Conservation (phyloP, 306 rosid genomes). For the Amphicarpaea edgeworthii region DNA sequence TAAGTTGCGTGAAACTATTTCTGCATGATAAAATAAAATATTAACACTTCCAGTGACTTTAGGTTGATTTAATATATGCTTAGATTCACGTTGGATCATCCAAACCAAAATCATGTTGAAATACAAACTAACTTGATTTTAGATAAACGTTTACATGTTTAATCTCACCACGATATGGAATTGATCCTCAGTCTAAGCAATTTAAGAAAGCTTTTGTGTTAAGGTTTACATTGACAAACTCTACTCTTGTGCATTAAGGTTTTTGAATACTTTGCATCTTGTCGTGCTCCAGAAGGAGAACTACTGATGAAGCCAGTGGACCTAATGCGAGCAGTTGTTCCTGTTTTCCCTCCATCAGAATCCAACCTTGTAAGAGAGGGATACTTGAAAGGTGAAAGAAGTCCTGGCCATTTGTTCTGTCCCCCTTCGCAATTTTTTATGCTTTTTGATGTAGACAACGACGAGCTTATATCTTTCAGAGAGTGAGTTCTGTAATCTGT, state of each 20-base stretch:
- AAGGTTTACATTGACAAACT: background rate
- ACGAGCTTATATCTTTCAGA: slow-evolving; percentile 16
- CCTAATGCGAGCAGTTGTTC: slow-evolving; percentile 26
- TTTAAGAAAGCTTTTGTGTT: background rate
- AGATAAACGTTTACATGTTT: background rate
- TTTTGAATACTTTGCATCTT: slow-evolving; percentile 32
- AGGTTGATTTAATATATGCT: background rate
- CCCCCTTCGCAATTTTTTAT: slow-evolving; percentile 11
- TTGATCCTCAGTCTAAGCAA: background rate
- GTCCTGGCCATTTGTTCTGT: slow-evolving; percentile 25
- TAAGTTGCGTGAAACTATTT: background rate
- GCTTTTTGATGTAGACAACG: slow-evolving; percentile 25
- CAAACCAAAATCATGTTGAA: background rate
- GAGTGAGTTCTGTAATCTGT: slow-evolving; percentile 21
- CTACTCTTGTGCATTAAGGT: slow-evolving; percentile 15
- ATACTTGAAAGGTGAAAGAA: slow-evolving; percentile 28
- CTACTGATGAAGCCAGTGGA: slow-evolving; percentile 1
- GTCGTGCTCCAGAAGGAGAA: slow-evolving; percentile 20
- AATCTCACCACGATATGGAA: background rate
- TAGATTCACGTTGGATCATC: background rate
- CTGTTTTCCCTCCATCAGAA: slow-evolving; percentile 32
- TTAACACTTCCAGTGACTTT: background rate
- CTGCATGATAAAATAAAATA: background rate
- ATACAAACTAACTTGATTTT: background rate
- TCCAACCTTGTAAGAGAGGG: slow-evolving; percentile 24